Conservation (phyloP, 2,329 filamentous ascomycete species). For the Beauveria asiatica region DNA sequence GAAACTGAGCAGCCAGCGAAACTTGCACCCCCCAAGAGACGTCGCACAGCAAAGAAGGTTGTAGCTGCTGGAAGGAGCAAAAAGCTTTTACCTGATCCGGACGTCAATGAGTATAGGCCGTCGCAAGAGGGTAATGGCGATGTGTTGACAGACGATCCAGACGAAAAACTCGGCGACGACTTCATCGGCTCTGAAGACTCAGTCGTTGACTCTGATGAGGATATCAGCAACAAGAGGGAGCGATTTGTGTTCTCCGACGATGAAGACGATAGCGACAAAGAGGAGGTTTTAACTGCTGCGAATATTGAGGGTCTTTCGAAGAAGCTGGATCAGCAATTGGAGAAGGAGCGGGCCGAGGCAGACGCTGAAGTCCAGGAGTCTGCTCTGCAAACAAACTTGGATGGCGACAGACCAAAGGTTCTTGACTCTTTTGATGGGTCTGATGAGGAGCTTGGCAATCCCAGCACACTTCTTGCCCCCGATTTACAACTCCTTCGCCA, state of each 20-base stretch:
- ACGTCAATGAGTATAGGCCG: slow-evolving; percentile 14
- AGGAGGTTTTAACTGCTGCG: slow-evolving; percentile 86
- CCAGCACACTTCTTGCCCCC: slow-evolving; percentile 63
- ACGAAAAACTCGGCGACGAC: slow-evolving; percentile 44
- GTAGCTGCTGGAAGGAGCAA: slow-evolving; percentile 20
- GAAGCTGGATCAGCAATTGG: slow-evolving; percentile 70
- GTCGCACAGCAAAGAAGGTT: slow-evolving; percentile 25
- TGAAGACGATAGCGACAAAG: slow-evolving; percentile 77
- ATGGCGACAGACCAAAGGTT: slow-evolving; percentile 61
- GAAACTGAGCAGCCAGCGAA: slow-evolving; percentile 35
- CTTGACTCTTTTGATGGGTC: slow-evolving; percentile 55
- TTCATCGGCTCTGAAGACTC: slow-evolving; percentile 52
- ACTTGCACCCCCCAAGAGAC: slow-evolving; percentile 55
- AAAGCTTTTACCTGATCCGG: not conserved
- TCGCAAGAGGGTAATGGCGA: slow-evolving; percentile 31
- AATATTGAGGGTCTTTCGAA: slow-evolving; percentile 90
- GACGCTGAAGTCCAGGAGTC: slow-evolving; percentile 79
- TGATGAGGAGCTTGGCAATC: slow-evolving; percentile 50
- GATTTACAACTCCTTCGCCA: slow-evolving; percentile 83
- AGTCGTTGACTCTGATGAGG: slow-evolving; percentile 65
- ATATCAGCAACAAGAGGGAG: slow-evolving; percentile 39
- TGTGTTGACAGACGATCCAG: slow-evolving; percentile 33
- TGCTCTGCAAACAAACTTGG: slow-evolving; percentile 89
- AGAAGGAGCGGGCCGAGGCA: slow-evolving; percentile 72
- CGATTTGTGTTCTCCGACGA: slow-evolving; percentile 89